phyloP scores from a whole-genome alignment of 148 eudicot genomes.

The Rhododendron henanense region DNA sequence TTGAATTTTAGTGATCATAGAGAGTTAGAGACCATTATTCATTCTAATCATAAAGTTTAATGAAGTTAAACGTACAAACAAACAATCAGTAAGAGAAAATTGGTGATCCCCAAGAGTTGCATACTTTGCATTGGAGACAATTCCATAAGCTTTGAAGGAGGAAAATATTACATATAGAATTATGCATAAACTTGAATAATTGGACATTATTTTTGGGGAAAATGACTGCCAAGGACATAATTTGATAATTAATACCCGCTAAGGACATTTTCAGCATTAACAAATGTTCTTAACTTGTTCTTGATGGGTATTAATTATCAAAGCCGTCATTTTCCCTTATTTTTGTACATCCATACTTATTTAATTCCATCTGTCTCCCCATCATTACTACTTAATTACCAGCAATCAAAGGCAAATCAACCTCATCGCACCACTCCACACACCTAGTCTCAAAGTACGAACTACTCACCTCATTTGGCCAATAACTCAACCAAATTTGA shows the following conservation, averaged over 20 bases:
- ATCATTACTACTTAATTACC: not conserved
- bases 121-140: not conserved
- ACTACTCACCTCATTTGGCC: constrained; percentile 62
- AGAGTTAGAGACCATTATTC: too few relatives aligned
- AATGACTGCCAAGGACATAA: too few relatives aligned
- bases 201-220: not conserved
- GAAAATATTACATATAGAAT: not conserved
- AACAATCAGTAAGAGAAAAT: too few relatives aligned
- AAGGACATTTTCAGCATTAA: too few relatives aligned
- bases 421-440: constrained; percentile 79
- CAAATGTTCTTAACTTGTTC: too few relatives aligned
- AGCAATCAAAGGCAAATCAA: constrained; percentile 75
- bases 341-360: not conserved
- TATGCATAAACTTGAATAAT: not conserved
- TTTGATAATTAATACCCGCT: too few relatives aligned
- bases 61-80: too few relatives aligned
- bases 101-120: not conserved
- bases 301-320: too few relatives aligned
- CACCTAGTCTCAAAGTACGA: constrained; percentile 72
- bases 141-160: not conserved
- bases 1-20: too few relatives aligned
- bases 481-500: constrained; percentile 72
- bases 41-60: too few relatives aligned
- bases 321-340: not conserved
- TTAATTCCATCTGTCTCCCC: not conserved